Evolutionary conservation across 2,329 filamentous ascomycete species (phyloP).

Genomic region (Colletotrichum sp.): DNA sequence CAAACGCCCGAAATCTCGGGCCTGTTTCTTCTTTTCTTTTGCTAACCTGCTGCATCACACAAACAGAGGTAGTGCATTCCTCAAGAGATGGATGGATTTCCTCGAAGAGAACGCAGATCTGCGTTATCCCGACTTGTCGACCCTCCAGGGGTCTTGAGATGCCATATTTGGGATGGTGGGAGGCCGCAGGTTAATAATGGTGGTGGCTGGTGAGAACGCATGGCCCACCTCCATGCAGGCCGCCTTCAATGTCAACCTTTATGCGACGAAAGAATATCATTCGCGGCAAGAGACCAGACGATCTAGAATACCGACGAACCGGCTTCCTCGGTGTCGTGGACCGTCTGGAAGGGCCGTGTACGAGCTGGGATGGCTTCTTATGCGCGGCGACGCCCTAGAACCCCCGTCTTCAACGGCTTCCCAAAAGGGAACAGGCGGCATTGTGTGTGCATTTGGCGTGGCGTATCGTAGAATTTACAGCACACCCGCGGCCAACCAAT

Average conservation of each 20-base stretch:
- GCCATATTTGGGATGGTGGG: neutral
- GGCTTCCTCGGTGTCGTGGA: neutral
- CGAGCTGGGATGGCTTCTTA: slow-evolving; percentile 13
- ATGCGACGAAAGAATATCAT: neutral
- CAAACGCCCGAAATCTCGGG: slow-evolving; percentile 3
- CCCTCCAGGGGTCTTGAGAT: slow-evolving; percentile 30
- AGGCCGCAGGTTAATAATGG: neutral
- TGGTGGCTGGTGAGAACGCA: neutral
- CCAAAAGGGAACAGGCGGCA: slow-evolving; percentile 1
- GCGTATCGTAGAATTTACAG: slow-evolving; percentile 16
- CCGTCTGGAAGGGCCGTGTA: neutral
- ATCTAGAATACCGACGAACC: slow-evolving; percentile 15
- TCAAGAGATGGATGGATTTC: slow-evolving; percentile 90
- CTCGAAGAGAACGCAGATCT: slow-evolving; percentile 90
- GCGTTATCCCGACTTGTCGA: slow-evolving; percentile 77
- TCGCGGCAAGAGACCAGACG: slow-evolving; percentile 4
- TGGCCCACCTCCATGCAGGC: neutral
- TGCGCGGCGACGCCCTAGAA: slow-evolving; percentile 5
- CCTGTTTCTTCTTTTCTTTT: slow-evolving; percentile 17
- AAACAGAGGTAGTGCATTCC: slow-evolving; percentile 78
- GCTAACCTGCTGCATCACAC: slow-evolving; percentile 23
- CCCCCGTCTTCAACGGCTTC: neutral
- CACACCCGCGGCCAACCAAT: neutral
- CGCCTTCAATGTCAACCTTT: slow-evolving; percentile 1
- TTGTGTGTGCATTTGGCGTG: neutral